Base-by-base conservation (phyloP, 2,329 filamentous ascomycete species). In the Calonectria pauciramosa region DNA sequence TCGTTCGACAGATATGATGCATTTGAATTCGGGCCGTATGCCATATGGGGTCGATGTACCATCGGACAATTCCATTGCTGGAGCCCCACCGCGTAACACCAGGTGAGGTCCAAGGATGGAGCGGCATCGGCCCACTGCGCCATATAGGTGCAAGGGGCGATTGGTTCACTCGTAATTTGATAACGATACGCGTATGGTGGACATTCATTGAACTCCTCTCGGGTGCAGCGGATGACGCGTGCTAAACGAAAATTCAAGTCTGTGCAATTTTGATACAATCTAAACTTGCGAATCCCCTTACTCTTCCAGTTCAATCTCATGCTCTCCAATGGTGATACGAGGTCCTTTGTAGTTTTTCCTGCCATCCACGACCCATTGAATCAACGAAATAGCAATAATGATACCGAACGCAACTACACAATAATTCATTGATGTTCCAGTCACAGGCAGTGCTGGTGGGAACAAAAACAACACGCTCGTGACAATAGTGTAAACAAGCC, bases 391-490 rank as follows among this genome's bases (percentile, higher is more conserved):
- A 0, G 86, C 68, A 28, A 89, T 72, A 14, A 89, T 87, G 23
- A 88, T 82, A 1, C 85, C 87, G 73, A 89, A 89, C 0, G 87
- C 86, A 10, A 87, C 87, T 4, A 89, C 80, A 34, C 85, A 87
- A 77, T 89, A 89, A 76, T 89, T 95, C 93, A 95, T 95, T 82
- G 90, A 94, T 77, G 87, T 91, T 2, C 90, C 89, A 0, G 90
- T 91, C 0, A 93, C 92, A 0, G 93, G 93, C 3, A 92, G 79
- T 0, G 87, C 89, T 0, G 93, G 93, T 1, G 94, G 93, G 81
- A 95, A 94, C 36, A 95, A 86, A 83, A 95, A 95, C 0, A 95
- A 87, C 0, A 95, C 91, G 0, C 92, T 94, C 0, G 93, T 95
- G 7, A 95, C 84, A 11, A 90, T 83, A 2, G 93, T 91, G 80